Evolutionary conservation across 768 basidiomycete genomes (phyloP), one percentile per base, ranked within the genome.

Genomic region (Suillus fuscotomentosus): DNA sequence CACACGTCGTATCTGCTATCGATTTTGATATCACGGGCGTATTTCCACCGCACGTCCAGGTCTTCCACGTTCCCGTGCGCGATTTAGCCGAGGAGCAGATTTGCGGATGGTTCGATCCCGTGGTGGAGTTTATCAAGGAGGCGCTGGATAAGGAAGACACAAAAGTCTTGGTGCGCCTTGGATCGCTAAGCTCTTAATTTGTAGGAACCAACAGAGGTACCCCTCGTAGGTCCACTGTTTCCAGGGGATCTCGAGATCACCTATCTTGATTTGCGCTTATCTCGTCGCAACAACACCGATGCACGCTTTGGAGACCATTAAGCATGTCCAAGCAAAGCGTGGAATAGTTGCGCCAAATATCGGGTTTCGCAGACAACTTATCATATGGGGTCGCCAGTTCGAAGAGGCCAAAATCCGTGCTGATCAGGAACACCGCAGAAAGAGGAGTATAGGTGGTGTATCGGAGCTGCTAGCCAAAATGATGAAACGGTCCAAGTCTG

Each of bases 191-290:
- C 51, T 24, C 51, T 11, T 43, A 48, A 17, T 60, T 22, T 10
- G 62, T 62, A 14, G 53, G 22, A 24, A 41, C 60, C 66, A 42
- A 59, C 15, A 41, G 53, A 47, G 53, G 64, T 15, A 20, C 17
- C 24, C 5, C 27, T 42, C 57, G 61, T 38, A 92, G 90, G 89
- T 93, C 14, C 92, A 94, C 73, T 93, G 92, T 72, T 75, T 86
- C 47, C 86, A 87, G 75, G 92, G 92, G 48, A 82, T 92, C 64
- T 90, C 89, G 69, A 83, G 92, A 27, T 90, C 89, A 50, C 83
- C 91, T 1, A 91, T 89, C 5, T 83, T 92, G 34, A 86, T 92
- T 4, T 87, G 88, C 66, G 92, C 90, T 61, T 93, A 91, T 75
- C 78, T 89, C 50, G 75, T 88, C 22, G 81, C 81, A 8, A 76